Evolutionary conservation across 1,139 yeast genomes (phyloP).

Genomic region (Saccharomyces hybrid): DNA sequence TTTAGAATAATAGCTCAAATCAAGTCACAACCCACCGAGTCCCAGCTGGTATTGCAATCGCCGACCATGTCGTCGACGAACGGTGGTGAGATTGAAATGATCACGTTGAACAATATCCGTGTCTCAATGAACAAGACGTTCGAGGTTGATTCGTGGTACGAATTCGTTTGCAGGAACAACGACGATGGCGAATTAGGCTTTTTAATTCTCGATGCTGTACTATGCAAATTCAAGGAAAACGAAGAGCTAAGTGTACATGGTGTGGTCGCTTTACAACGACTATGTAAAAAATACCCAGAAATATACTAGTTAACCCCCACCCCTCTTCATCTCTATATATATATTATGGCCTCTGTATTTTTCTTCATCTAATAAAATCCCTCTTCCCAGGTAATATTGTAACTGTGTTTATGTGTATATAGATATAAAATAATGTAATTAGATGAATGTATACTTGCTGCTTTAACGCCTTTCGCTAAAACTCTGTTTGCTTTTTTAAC

Average conservation of each 20-base stretch:
- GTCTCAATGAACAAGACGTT: slow-evolving; percentile 23
- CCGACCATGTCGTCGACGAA: slow-evolving; percentile 15
- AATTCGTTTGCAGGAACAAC: slow-evolving; percentile 29
- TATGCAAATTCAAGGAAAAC: slow-evolving; percentile 23
- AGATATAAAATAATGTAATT: background rate
- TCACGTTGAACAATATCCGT: slow-evolving; percentile 25
- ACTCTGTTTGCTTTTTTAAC: slow-evolving; percentile 4
- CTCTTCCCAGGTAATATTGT: background rate
- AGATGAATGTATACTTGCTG: slow-evolving; percentile 1
- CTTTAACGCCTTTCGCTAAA: slow-evolving; percentile 1
- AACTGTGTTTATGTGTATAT: slow-evolving; percentile 2
- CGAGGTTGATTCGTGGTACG: slow-evolving; percentile 28
- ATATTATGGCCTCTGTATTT: background rate
- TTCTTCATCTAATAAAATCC: background rate
- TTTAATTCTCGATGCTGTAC: slow-evolving; percentile 28
- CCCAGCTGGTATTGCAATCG: slow-evolving; percentile 22
- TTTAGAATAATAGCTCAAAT: slow-evolving; percentile 31
- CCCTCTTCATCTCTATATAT: background rate
- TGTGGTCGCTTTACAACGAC: slow-evolving; percentile 28
- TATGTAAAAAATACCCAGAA: slow-evolving; percentile 27
- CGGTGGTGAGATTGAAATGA: slow-evolving; percentile 23
- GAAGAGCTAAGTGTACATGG: slow-evolving; percentile 29
- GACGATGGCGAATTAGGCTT: slow-evolving; percentile 32
- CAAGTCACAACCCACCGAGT: slow-evolving; percentile 27
- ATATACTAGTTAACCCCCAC: slow-evolving; percentile 14